Evolutionary conservation across 305 asterid genomes (phyloP).

Genomic region (Fraxinus angustifolia): DNA sequence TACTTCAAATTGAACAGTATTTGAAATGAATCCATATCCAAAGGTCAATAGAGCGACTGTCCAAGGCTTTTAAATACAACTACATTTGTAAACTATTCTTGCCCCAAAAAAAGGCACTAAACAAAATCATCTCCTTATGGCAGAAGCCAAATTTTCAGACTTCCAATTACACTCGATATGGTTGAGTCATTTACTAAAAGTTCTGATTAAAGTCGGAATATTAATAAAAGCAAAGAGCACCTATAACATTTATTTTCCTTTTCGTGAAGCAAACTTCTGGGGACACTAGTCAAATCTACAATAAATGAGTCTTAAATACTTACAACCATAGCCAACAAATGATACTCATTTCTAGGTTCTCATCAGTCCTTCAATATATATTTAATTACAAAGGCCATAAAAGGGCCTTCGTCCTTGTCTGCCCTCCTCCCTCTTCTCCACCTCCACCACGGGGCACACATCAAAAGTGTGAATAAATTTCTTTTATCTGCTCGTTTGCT

Average conservation of each 20-base stretch:
- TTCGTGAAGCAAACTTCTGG: neutral
- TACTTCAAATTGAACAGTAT: neutral
- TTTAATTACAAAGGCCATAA: neutral
- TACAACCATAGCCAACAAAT: conserved; percentile 2
- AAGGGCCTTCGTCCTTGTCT: neutral
- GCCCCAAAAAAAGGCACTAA: neutral
- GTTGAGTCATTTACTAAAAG: neutral
- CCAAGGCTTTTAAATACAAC: neutral
- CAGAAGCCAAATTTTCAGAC: neutral
- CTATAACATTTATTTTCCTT: neutral
- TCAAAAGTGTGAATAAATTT: neutral
- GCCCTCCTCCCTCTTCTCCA: neutral
- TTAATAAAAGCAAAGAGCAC: neutral
- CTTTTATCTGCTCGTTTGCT: neutral
- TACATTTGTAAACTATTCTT: neutral
- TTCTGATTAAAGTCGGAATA: conserved; percentile 1
- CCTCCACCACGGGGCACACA: neutral
- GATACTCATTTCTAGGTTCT: neutral
- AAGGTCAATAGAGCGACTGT: neutral
- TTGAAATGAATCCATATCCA: conserved; percentile 4
- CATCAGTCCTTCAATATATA: neutral
- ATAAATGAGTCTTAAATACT: neutral
- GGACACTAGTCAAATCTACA: neutral
- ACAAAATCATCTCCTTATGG: neutral
- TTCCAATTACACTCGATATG: neutral